Conservation (phyloP, 306 rosid species). For the Begonia loranthoides region DNA sequence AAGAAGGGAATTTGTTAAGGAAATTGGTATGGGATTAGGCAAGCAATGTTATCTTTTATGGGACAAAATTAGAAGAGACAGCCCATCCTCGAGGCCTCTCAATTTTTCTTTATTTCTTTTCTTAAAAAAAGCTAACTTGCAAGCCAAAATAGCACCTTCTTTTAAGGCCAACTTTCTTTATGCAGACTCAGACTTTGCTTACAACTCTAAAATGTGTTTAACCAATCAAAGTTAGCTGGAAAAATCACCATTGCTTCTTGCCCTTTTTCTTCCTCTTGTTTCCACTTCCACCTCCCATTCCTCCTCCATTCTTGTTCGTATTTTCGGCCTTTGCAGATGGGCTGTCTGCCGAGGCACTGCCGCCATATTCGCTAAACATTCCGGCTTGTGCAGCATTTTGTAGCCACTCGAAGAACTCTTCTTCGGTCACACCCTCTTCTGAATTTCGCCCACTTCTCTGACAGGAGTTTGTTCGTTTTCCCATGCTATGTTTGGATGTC, state of each 20-base stretch:
- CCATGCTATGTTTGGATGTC: slow-evolving; percentile 45
- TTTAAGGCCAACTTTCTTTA: too few relatives aligned
- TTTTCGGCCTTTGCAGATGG: slow-evolving; percentile 42
- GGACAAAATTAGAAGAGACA: too few relatives aligned
- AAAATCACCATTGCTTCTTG: slow-evolving; percentile 55
- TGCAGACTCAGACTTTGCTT: too few relatives aligned
- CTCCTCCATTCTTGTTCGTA: slow-evolving; percentile 28
- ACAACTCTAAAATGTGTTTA: too few relatives aligned
- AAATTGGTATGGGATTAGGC: too few relatives aligned
- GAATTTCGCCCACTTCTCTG: slow-evolving; percentile 66
- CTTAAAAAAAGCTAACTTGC: too few relatives aligned
- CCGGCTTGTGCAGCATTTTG: slow-evolving; percentile 76
- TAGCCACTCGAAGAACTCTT: slow-evolving; percentile 85
- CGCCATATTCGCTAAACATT: slow-evolving; percentile 37
- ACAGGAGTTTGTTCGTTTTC: slow-evolving; percentile 66
- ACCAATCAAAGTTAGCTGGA: not conserved
- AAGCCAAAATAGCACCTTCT: too few relatives aligned
- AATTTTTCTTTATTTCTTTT: too few relatives aligned
- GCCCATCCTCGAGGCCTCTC: too few relatives aligned
- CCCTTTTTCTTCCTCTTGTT: slow-evolving; percentile 82
- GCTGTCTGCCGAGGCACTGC: slow-evolving; percentile 36
- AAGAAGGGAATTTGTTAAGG: too few relatives aligned
- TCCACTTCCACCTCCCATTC: slow-evolving; percentile 17
- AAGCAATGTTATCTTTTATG: too few relatives aligned
- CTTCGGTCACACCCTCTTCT: slow-evolving; percentile 84